phyloP scores from a whole-genome alignment of 2,329 filamentous ascomycete genomes.

The Fusarium circinatum region DNA sequence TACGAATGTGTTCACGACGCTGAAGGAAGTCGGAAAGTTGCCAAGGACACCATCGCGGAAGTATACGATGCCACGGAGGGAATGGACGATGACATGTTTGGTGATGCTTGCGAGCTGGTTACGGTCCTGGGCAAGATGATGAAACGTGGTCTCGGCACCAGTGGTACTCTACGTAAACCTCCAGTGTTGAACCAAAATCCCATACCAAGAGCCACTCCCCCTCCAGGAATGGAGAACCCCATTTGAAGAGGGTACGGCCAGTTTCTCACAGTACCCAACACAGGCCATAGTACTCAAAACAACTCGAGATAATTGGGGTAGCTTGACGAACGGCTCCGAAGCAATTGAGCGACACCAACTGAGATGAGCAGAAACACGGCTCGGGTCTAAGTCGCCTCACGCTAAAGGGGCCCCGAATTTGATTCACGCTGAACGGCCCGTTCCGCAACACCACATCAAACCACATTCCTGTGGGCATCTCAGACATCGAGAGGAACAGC shows the following conservation, averaged over 20 bases:
- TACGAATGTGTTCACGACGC: conserved; percentile 92
- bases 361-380: neutral
- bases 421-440: conserved; percentile 37
- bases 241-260: conserved; percentile 46
- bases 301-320: neutral
- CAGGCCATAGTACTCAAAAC: neutral
- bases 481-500: conserved; percentile 26
- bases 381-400: neutral
- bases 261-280: neutral
- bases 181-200: conserved; percentile 33
- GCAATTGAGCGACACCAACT: neutral
- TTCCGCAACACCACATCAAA: conserved; percentile 27
- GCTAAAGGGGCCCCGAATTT: conserved; percentile 15
- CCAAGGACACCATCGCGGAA: conserved; percentile 85
- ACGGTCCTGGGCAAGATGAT: conserved; percentile 89
- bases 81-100: conserved; percentile 95
- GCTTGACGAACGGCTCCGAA: neutral
- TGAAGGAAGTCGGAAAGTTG: conserved; percentile 78
- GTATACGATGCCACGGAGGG: conserved; percentile 92
- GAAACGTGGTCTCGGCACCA: conserved; percentile 71
- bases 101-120: conserved; percentile 89
- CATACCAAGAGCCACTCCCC: conserved; percentile 39
- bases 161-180: conserved; percentile 49
- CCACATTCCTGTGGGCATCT: conserved; percentile 22
- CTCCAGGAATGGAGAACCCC: conserved; percentile 56